phyloP scores from a whole-genome alignment of 106 monocot species.

The Dioscorea dumetorum region DNA sequence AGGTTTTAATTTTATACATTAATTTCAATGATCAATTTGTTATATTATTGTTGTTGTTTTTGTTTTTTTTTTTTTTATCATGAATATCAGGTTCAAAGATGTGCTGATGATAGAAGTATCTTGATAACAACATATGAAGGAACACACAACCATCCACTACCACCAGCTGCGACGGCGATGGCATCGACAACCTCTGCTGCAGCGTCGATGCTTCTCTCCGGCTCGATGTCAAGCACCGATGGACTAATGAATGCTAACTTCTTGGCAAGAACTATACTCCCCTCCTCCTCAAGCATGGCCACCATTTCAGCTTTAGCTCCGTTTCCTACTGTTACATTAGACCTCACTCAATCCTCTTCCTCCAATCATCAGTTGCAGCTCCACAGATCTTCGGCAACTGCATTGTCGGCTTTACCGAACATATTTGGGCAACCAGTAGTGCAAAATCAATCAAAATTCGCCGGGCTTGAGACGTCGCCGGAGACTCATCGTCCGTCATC shows the following conservation, averaged over 20 bases:
- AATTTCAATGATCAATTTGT: background rate
- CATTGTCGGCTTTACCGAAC: background rate
- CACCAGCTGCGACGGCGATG: constrained; percentile 77
- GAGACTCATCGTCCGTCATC: background rate
- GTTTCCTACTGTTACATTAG: constrained; percentile 87
- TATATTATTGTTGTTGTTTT: too few relatives aligned
- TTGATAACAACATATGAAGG: constrained; percentile 79
- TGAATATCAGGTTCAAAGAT: constrained; percentile 78
- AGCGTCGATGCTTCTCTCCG: constrained; percentile 63
- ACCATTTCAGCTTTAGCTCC: constrained; percentile 89
- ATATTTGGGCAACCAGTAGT: constrained; percentile 42
- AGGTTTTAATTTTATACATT: background rate
- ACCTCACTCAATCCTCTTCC: constrained; percentile 55
- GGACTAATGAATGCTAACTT: constrained; percentile 43
- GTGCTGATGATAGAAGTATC: constrained; percentile 62
- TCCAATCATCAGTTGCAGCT: constrained; percentile 25
- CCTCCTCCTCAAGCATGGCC: constrained; percentile 76
- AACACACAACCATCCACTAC: constrained; percentile 74
- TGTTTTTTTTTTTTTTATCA: too few relatives aligned
- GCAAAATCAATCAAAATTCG: constrained; percentile 65
- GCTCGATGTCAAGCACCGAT: constrained; percentile 54
- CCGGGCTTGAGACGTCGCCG: constrained; percentile 60
- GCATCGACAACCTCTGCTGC: constrained; percentile 65
- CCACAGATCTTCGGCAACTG: constrained; percentile 14
- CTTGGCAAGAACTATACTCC: constrained; percentile 44